phyloP scores from a whole-genome alignment of 331 rosid genomes.

The Cydonia oblonga region DNA sequence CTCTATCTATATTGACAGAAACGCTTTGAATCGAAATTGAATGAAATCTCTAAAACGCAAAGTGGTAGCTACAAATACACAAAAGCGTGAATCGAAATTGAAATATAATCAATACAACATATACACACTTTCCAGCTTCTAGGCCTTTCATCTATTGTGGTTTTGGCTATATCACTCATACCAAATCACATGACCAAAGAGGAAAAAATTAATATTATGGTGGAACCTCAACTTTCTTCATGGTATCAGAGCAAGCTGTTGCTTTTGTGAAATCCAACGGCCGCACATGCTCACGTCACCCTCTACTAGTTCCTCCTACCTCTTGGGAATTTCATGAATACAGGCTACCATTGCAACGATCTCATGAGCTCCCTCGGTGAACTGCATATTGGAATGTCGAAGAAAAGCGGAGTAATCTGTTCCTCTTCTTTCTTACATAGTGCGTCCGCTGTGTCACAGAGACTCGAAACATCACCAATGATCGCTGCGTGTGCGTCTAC shows the following conservation, averaged over 20 bases:
- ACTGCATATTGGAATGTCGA: conserved; percentile 76
- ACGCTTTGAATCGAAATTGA: too few relatives aligned
- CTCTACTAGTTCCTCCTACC: neutral
- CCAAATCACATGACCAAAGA: conserved; percentile 12
- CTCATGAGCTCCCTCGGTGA: conserved; percentile 61
- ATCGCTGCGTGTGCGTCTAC: conserved; percentile 77
- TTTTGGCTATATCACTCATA: conserved; percentile 18
- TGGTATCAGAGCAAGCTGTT: accelerated
- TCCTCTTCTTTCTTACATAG: conserved; percentile 45
- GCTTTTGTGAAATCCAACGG: too few relatives aligned
- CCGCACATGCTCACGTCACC: too few relatives aligned
- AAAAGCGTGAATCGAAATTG: neutral
- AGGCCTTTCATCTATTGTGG: neutral
- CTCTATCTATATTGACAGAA: too few relatives aligned
- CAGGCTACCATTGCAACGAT: conserved; percentile 12
- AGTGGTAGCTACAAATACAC: neutral
- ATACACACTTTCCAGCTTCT: neutral
- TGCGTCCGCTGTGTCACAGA: conserved; percentile 68
- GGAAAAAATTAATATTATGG: neutral
- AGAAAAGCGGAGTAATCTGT: conserved; percentile 36
- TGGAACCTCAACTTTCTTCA: too few relatives aligned
- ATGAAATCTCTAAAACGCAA: neutral
- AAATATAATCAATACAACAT: neutral
- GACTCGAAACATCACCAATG: conserved; percentile 38
- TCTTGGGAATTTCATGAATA: neutral